Conservation (phyloP, 2,329 filamentous ascomycete species). For the Xylaria sp. region DNA sequence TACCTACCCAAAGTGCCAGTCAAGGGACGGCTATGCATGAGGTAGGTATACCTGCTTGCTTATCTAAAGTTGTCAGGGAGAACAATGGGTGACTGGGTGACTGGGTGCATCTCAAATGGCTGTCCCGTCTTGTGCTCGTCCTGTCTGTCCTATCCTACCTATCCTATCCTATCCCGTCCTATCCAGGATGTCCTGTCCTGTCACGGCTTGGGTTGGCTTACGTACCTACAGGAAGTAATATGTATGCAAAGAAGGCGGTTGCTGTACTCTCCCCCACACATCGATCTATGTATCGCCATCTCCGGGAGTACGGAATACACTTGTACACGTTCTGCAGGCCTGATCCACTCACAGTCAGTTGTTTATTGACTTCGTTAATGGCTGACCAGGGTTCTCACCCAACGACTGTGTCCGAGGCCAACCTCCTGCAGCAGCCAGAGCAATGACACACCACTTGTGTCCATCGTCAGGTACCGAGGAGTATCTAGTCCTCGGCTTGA, state of each 20-base stretch:
- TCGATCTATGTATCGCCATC: neutral
- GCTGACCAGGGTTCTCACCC: conserved; percentile 15
- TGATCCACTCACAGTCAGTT: conserved; percentile 9
- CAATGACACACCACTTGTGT: conserved; percentile 19
- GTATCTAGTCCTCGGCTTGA: conserved; percentile 14
- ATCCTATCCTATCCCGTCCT: too few species aligned
- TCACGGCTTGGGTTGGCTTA: neutral
- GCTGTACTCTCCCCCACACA: neutral
- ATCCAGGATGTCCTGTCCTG: too few species aligned
- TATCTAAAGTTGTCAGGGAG: neutral
- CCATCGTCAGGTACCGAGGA: conserved; percentile 17
- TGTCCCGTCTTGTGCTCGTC: too few species aligned
- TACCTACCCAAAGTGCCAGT: neutral
- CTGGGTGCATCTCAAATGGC: too few species aligned
- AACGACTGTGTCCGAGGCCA: conserved; percentile 18
- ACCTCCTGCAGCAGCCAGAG: conserved; percentile 10
- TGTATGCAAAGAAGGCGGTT: neutral
- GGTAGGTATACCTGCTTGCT: neutral
- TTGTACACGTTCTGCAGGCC: neutral
- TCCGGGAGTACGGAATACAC: neutral
- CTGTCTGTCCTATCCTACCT: too few species aligned
- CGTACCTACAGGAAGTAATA: neutral
- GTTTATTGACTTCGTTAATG: conserved; percentile 11
- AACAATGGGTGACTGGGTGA: neutral
- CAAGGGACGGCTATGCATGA: neutral